Conservation (phyloP, 129 eudicot species). For the Flaveria trinervia region DNA sequence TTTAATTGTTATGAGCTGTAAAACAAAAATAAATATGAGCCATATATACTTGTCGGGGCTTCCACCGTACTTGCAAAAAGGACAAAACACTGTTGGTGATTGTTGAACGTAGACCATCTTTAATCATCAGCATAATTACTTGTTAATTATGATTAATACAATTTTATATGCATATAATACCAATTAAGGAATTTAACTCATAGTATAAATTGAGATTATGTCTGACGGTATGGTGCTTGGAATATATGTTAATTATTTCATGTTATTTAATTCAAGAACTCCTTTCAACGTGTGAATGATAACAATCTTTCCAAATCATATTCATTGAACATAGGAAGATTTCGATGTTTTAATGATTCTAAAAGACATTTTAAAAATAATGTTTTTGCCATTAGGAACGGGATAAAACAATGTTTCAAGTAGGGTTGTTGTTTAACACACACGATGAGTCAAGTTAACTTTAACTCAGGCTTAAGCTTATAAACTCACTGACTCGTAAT, state of each 20-base stretch:
- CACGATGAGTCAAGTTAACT: neutral
- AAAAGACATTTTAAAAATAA: neutral
- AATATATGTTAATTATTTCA: neutral
- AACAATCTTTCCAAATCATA: neutral
- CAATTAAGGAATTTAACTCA: neutral
- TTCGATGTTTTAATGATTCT: neutral
- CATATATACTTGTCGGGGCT: conserved; percentile 40
- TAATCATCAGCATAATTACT: conserved; percentile 5
- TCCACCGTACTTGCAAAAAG: conserved; percentile 24
- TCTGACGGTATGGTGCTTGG: conserved; percentile 18
- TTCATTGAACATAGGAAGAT: neutral
- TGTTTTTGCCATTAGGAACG: neutral
- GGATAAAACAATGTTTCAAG: neutral
- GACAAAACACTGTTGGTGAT: conserved; percentile 27
- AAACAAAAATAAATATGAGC: conserved; percentile 4
- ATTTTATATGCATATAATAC: neutral
- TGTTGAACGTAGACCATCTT: conserved; percentile 14
- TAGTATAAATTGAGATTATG: conserved; percentile 18
- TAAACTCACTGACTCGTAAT: neutral
- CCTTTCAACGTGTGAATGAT: conserved; percentile 19
- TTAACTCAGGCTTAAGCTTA: neutral
- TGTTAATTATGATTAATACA: neutral
- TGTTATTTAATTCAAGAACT: conserved; percentile 1
- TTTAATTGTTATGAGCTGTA: conserved; percentile 37
- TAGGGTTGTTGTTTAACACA: neutral